Evolutionary conservation across 352 stramenopile species (phyloP), one percentile per base, ranked within the genome.

Genomic region (Phytophthora idaei): DNA sequence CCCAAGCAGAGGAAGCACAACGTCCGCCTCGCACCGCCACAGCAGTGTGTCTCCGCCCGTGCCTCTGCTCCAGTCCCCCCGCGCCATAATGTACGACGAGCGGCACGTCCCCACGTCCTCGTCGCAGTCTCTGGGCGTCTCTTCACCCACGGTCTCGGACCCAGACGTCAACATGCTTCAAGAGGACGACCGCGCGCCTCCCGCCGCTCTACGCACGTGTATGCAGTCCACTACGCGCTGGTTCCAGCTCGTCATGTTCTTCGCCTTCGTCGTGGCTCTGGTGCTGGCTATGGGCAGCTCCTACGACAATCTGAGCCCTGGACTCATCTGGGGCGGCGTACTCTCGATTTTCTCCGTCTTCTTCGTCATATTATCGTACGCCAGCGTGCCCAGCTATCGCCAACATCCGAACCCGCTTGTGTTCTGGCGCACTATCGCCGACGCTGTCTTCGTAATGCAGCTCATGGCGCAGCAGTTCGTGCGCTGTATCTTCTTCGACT

Each of bases 321-420:
- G 89, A 0, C 71, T 95, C 25, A 94, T 96, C 64, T 96, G 87
- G 87, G 89, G 89, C 55, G 88, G 87, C 57, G 66, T 93, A 48
- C 80, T 96, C 32, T 90, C 78, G 37, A 73, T 88, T 53, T 92
- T 94, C 63, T 95, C 87, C n/a, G 87, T 95, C 53, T 83, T 95
- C 57, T 92, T 94, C 52, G 87, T 96, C 31, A 92, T 96, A 42
- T 52, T 96, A 8, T 91, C 79, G 61, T 96, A 94, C 67, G 79
- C 73, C 12, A 93, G 85, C 60, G 86, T 94, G 25, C 83, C 81
- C 3, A 82, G 78, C 52, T 94, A 93, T 68, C 79, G 89, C 0
- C 87, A 94, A 61, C 89, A 96, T 57, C 89, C 89, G 28, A 96
- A 96, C 53, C 87, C 89, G 64, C 83, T 96, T 50, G 86, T 96